A percentile compares a stretch with the other conserved stretches of the same genome.
Evolutionary conservation across 106 monocot species (phyloP).

Genomic region (Cymbidium sinense): DNA sequence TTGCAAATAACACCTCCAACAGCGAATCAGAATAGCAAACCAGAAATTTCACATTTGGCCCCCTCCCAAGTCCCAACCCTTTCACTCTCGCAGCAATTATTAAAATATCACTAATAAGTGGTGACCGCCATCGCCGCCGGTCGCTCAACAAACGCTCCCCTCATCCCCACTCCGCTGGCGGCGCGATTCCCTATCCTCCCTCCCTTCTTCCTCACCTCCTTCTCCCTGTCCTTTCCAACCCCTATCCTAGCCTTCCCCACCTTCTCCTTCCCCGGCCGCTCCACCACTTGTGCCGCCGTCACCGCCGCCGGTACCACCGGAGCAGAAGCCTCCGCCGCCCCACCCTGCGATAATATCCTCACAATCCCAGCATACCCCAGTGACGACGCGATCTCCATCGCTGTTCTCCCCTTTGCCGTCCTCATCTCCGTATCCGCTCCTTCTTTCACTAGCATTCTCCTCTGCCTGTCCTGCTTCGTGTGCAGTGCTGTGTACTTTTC

Average conservation of each 20-base stretch:
- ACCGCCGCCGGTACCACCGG: neutral
- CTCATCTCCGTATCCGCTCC: conserved; percentile 39
- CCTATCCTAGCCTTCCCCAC: neutral
- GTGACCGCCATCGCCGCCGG: conserved; percentile 10
- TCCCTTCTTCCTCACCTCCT: no score
- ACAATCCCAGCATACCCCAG: conserved; percentile 31
- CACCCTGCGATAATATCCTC: conserved; percentile 20
- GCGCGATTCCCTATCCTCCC: neutral
- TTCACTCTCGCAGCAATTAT: neutral
- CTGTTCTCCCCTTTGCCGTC: conserved; percentile 37
- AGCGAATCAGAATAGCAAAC: neutral
- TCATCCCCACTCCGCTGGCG: conserved; percentile 12
- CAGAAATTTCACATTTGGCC: neutral
- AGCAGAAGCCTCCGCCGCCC: neutral
- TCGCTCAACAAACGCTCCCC: conserved; percentile 1
- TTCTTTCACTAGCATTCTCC: conserved; percentile 28
- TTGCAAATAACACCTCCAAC: neutral
- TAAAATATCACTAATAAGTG: neutral
- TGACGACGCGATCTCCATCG: conserved; percentile 25
- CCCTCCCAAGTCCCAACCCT: no score
- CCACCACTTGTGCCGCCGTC: neutral
- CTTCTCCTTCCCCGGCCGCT: conserved; percentile 15
- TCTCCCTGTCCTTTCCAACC: neutral
- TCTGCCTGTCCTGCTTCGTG: conserved; percentile 44
- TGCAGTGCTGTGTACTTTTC: conserved; percentile 53